A percentile compares a stretch with the other conserved stretches of the same genome.
These are phyloP conservation scores for Neofusicoccum cordaticola DNA, from an alignment of 2,329 filamentous ascomycete genomes.

Conservation along the genomic window DNA sequence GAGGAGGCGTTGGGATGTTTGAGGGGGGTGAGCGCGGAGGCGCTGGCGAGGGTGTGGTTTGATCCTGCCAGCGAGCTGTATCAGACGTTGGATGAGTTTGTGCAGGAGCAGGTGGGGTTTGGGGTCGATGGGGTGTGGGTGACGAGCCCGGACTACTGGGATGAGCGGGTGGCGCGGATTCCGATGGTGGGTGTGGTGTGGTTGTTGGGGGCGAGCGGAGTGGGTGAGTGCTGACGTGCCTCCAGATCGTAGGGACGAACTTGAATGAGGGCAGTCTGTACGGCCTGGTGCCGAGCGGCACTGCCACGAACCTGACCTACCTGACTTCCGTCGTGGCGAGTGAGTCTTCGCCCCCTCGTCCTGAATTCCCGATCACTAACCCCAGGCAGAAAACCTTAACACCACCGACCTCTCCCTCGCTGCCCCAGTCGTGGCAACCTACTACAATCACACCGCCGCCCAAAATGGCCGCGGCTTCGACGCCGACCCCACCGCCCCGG, in stretches of 20 bases:
- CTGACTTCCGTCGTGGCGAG: background rate
- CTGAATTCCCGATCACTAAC: background rate
- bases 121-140: constrained; percentile 1
- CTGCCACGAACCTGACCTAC: background rate
- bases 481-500: constrained; percentile 1
- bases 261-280: constrained; percentile 11
- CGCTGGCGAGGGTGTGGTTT: constrained; percentile 18
- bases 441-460: background rate
- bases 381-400: background rate
- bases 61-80: background rate
- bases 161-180: background rate
- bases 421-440: background rate
- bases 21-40: constrained; percentile 22
- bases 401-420: background rate
- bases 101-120: background rate
- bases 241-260: background rate
- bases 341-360: background rate
- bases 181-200: background rate
- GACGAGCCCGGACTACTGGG: background rate
- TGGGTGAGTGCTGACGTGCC: background rate
- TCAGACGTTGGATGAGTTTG: constrained; percentile 3
- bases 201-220: background rate
- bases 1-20: background rate
- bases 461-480: constrained; percentile 10
- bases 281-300: background rate